phyloP scores from a whole-genome alignment of 164 flowering plant genomes.

The grape (Vitis vinifera) region DNA sequence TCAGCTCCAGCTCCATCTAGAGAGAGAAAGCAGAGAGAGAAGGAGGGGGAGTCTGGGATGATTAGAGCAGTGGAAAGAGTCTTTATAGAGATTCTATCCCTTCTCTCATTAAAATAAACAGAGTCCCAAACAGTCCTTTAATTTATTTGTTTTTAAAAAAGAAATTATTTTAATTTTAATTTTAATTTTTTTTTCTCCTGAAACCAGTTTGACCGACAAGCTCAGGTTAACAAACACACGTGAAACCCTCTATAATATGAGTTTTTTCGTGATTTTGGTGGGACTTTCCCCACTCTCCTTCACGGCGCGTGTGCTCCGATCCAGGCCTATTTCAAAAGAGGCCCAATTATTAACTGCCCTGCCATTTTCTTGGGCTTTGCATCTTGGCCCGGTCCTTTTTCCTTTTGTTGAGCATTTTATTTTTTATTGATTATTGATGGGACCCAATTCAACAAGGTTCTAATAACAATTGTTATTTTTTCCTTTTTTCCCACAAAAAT shows the following conservation, averaged over 20 bases:
- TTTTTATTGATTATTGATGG: too few relatives aligned
- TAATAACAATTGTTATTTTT: too few relatives aligned
- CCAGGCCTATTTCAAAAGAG: not conserved
- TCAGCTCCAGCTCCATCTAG: constrained; percentile 34
- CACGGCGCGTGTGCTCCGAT: not conserved
- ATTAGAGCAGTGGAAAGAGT: constrained; percentile 4
- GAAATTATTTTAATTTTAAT: not conserved
- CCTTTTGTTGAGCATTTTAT: not conserved
- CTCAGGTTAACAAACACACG: too few relatives aligned
- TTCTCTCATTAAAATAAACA: constrained; percentile 4
- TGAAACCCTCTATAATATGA: too few relatives aligned
- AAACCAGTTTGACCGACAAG: too few relatives aligned
- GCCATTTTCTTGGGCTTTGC: not conserved
- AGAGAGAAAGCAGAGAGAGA: constrained; percentile 1
- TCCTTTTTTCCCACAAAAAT: too few relatives aligned
- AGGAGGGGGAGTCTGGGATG: not conserved
- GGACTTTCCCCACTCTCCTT: not conserved
- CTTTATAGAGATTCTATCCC: constrained; percentile 6
- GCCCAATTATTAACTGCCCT: not conserved
- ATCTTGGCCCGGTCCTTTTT: too few relatives aligned
- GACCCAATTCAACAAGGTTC: too few relatives aligned
- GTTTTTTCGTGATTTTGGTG: not conserved
- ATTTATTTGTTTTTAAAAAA: not conserved
- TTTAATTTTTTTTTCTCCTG: not conserved
- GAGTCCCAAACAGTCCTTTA: constrained; percentile 2